These are phyloP conservation scores for Petunia secreta DNA, from an alignment of 257 asterid species.

Conservation along the genomic window DNA sequence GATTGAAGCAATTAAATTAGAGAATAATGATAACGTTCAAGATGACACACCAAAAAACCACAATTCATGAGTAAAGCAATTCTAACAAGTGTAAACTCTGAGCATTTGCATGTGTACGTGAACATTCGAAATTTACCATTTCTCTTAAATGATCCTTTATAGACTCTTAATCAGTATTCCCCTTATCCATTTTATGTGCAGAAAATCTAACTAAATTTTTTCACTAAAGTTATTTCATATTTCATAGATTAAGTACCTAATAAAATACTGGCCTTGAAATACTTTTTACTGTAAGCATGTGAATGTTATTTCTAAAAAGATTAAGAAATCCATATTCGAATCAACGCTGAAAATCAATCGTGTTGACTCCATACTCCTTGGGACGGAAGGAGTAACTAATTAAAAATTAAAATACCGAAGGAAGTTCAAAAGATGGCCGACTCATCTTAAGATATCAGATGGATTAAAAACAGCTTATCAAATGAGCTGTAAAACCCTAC, in stretches of 20 bases:
- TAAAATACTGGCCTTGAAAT: too few relatives aligned
- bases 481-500: background rate
- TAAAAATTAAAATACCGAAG: background rate
- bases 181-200: background rate
- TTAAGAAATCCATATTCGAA: background rate
- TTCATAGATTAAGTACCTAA: background rate
- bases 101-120: background rate
- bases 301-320: background rate
- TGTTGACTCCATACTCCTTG: background rate
- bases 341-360: background rate
- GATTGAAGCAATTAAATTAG: background rate
- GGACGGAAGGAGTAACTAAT: background rate
- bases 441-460: background rate
- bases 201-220: background rate
- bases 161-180: background rate
- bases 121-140: background rate
- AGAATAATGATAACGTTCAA: background rate
- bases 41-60: background rate
- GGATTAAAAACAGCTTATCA: background rate
- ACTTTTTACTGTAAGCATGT: background rate
- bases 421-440: background rate
- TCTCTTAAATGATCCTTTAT: background rate
- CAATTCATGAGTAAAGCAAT: slow-evolving; percentile 16
- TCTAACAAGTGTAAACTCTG: background rate
- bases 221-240: background rate